Percentiles rank a stretch among this genome's conserved stretches.
Conservation (phyloP, 148 eudicot genomes). For the Rhododendron griersonianum region DNA sequence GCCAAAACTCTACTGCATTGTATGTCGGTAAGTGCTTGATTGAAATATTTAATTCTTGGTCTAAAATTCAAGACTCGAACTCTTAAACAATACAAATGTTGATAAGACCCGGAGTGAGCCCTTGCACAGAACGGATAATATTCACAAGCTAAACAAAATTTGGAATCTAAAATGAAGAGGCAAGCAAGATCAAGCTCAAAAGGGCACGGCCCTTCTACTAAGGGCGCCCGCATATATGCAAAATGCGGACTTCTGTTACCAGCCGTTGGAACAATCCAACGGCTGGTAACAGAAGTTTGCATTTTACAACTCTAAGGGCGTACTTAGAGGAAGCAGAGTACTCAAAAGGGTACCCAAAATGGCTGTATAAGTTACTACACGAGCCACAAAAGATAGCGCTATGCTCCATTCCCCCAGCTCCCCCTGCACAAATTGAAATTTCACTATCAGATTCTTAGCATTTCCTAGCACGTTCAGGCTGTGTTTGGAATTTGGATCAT, state of each 20-base stretch:
- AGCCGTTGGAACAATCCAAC: too few species aligned
- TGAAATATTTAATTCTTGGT: too few species aligned
- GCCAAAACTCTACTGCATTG: background rate
- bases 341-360: constrained; percentile 17
- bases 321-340: too few species aligned
- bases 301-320: too few species aligned
- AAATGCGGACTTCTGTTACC: too few species aligned
- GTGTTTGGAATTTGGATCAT: background rate
- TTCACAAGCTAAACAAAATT: background rate
- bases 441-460: background rate
- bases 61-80: background rate
- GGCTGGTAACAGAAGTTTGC: too few species aligned
- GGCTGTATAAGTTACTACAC: constrained; percentile 10
- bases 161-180: background rate
- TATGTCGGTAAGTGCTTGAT: too few species aligned
- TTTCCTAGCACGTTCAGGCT: background rate
- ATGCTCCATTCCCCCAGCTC: constrained; percentile 21
- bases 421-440: constrained; percentile 19
- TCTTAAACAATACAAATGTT: too few species aligned
- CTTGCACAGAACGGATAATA: background rate
- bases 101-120: background rate
- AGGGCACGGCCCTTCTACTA: background rate
- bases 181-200: background rate
- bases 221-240: too few species aligned
- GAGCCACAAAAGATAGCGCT: constrained; percentile 22